Evolutionary conservation across 352 stramenopile species (phyloP), one percentile per base, ranked within the genome.

Genomic region (Albugo laibachii): DNA sequence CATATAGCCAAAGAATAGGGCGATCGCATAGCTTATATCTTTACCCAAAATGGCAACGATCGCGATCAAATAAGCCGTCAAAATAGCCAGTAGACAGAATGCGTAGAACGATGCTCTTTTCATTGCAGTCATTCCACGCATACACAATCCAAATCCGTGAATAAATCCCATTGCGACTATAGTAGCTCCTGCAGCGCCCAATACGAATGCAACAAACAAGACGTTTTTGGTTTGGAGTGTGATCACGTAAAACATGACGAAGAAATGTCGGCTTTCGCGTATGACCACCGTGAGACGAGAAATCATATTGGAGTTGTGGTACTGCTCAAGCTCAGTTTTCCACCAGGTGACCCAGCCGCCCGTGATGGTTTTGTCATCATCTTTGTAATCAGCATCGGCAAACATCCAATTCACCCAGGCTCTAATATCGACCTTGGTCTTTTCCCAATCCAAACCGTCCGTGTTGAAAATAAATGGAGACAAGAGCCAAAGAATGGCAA

Each of bases 391-490:
- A 46, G 83, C 71, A 0, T 60, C 24, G 13, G 74, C 76, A 44
- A 83, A 91, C 75, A 88, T 88, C 75, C 75, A 88, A 56, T 72
- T 76, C 11, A 60, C 59, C 75, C 75, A 88, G 1, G 69, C 67
- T 16, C 49, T 50, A 18, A 84, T 70, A 53, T 88, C 75, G 4
- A 66, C 69, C 57, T 88, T 88, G 0, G 75, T 83, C 57, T 88
- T 88, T 45, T 84, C 69, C 64, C 71, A 88, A 37, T 88, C 75
- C 1, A 88, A 54, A 16, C 75, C 75, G 36, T 88, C 75, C n/a
- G 72, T 83, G 58, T 88, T 88, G 60, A 88, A 88, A 37, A 88
- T 67, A 55, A 83, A 88, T 13, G 75, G 75, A 19, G 72, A 76
- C 34, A 84, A 46, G 6, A 88, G 41, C 73, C 72, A 88, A 21